Conservation (phyloP, 495 filamentous ascomycete species). For the Elasticomyces elasticus region DNA sequence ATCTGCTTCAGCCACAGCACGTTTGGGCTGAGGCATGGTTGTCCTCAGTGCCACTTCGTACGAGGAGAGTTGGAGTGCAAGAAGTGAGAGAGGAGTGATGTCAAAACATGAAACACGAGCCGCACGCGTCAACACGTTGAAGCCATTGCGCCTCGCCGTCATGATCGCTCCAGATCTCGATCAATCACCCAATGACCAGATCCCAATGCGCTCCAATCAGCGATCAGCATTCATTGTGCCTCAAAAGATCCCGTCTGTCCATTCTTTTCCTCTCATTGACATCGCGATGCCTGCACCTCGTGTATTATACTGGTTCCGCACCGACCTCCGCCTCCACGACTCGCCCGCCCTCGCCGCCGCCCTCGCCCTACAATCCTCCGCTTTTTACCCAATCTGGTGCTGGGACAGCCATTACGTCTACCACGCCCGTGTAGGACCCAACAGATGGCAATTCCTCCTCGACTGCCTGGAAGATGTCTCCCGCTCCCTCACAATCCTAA, state of each 20-base stretch:
- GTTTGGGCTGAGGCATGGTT: too few species aligned
- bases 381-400: conserved; percentile 57
- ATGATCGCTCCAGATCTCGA: too few species aligned
- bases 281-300: conserved; percentile 33
- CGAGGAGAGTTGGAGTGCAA: too few species aligned
- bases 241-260: background rate
- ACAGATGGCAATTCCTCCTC: conserved; percentile 58
- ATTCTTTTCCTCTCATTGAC: background rate
- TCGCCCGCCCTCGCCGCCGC: conserved; percentile 58
- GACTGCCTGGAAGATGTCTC: conserved; percentile 59
- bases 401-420: conserved; percentile 72
- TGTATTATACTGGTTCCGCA: conserved; percentile 68
- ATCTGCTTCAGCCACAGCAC: too few species aligned
- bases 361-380: conserved; percentile 49
- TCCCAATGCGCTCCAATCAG: conserved; percentile 7
- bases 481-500: conserved; percentile 48
- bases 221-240: background rate
- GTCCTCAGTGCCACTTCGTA: too few species aligned
- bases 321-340: conserved; percentile 62
- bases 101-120: too few species aligned
- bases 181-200: too few species aligned
- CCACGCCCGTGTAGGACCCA: conserved; percentile 50
- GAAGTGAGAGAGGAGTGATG: too few species aligned
- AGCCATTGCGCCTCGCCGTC: too few species aligned
- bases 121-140: too few species aligned